Conservation (phyloP, 257 asterid species). For the Solanum clarkiae region DNA sequence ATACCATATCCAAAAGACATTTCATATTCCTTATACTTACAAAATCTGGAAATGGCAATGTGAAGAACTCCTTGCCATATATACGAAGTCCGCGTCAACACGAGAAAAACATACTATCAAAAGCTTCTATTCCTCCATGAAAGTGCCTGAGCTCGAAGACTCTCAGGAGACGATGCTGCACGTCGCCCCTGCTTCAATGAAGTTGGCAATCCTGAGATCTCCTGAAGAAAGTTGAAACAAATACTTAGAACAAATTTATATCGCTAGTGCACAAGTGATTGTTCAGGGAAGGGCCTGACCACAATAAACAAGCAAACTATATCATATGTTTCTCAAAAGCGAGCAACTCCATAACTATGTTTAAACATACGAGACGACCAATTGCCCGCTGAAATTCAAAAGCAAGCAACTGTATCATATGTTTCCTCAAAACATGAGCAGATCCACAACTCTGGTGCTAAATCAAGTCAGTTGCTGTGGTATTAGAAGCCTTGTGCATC, state of each 20-base stretch:
- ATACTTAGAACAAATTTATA: neutral
- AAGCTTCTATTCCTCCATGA: neutral
- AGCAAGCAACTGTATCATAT: neutral
- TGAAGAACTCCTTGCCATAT: too few species aligned
- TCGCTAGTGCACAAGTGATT: neutral
- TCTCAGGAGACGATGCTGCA: constrained; percentile 43
- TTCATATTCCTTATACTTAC: too few species aligned
- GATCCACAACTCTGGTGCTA: neutral
- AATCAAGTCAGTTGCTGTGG: neutral
- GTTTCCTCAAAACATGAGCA: neutral
- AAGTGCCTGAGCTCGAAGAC: constrained; percentile 65
- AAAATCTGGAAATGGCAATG: too few species aligned
- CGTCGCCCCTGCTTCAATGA: constrained; percentile 50
- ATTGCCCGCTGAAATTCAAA: neutral
- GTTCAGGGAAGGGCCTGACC: neutral
- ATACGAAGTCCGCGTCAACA: too few species aligned
- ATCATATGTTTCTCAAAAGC: too few species aligned
- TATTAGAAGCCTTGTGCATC: neutral
- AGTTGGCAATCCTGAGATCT: constrained; percentile 70
- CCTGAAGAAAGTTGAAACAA: constrained; percentile 28
- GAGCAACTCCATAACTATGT: too few species aligned
- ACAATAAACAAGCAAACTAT: neutral
- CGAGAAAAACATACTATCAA: too few species aligned
- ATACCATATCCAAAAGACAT: too few species aligned
- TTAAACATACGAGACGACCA: neutral